phyloP scores from a whole-genome alignment of 2,329 filamentous ascomycete genomes.

The Aureobasidium namibiae region DNA sequence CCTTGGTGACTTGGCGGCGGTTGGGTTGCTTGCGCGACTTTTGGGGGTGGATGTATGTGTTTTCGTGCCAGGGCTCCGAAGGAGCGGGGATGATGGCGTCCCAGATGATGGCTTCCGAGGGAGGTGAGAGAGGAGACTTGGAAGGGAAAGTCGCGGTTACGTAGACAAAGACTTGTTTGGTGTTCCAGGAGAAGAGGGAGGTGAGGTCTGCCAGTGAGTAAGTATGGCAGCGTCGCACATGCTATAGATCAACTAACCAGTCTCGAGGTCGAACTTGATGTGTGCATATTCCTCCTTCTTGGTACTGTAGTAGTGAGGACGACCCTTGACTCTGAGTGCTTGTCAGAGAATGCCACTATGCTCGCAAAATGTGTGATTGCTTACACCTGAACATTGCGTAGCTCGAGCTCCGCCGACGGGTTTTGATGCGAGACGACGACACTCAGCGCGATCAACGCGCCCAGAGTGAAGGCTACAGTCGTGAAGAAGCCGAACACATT shows the following conservation, averaged over 20 bases:
- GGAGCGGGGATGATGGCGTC: conserved; percentile 81
- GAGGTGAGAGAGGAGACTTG: conserved; percentile 28
- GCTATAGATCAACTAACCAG: conserved; percentile 36
- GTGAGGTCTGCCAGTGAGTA: conserved; percentile 55
- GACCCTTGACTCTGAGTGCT: conserved; percentile 62
- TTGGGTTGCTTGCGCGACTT: conserved; percentile 40
- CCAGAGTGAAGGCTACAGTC: conserved; percentile 77
- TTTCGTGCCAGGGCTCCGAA: conserved; percentile 46
- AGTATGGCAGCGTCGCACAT: conserved; percentile 17
- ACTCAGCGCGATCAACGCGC: conserved; percentile 69
- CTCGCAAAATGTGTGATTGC: conserved; percentile 19
- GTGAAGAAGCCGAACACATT: conserved; percentile 98
- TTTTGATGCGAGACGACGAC: conserved; percentile 63
- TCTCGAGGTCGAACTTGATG: conserved; percentile 85
- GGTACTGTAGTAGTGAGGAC: conserved; percentile 89
- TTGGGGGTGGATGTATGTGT: conserved; percentile 46
- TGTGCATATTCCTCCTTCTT: conserved; percentile 95
- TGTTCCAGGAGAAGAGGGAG: conserved; percentile 97
- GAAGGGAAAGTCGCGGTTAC: conserved; percentile 67
- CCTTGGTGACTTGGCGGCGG: conserved; percentile 20
- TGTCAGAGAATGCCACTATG: background rate
- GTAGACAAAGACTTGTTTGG: conserved; percentile 96
- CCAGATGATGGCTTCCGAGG: conserved; percentile 77
- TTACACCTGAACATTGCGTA: conserved; percentile 81
- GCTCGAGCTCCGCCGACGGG: conserved; percentile 55